Conservation (phyloP, 805 yeast genomes). For the Scheffersomyces amazonensis region DNA sequence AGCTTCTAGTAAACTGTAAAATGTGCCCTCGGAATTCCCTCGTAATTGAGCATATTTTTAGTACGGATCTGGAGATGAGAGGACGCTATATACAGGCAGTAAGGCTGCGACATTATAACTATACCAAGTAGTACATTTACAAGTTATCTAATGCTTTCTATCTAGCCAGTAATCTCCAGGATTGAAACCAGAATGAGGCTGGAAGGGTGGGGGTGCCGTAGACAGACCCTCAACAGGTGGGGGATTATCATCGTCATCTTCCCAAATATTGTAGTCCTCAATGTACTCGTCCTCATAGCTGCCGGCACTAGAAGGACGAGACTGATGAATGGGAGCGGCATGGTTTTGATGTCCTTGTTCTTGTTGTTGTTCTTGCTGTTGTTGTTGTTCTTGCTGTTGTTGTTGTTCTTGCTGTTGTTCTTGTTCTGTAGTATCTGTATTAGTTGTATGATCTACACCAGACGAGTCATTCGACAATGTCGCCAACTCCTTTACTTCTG, state of each 20-base stretch:
- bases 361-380: not conserved
- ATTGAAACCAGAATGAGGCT: conserved; percentile 43
- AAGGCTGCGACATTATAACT: no score
- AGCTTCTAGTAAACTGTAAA: no score
- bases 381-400: not conserved
- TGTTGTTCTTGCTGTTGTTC: not conserved
- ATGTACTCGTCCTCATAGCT: conserved; percentile 24
- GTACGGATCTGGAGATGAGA: no score
- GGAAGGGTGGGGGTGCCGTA: conserved; percentile 39
- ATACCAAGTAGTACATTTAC: no score
- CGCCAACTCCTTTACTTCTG: conserved; percentile 3
- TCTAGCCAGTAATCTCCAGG: conserved; percentile 49
- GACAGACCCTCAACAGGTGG: conserved; percentile 3
- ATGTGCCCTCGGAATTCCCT: no score
- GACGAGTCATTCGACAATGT: conserved; percentile 2
- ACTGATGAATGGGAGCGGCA: not conserved
- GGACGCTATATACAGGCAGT: no score
- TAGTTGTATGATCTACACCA: not conserved
- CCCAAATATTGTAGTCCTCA: conserved; percentile 22
- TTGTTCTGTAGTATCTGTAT: not conserved
- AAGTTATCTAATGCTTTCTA: conserved; percentile 3
- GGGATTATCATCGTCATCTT: conserved; percentile 7
- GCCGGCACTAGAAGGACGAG: conserved; percentile 3
- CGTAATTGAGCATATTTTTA: no score
- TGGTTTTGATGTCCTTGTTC: no score